Base-by-base conservation (phyloP, 2,329 filamentous ascomycete species). In the Dothidotthia symphoricarpi region DNA sequence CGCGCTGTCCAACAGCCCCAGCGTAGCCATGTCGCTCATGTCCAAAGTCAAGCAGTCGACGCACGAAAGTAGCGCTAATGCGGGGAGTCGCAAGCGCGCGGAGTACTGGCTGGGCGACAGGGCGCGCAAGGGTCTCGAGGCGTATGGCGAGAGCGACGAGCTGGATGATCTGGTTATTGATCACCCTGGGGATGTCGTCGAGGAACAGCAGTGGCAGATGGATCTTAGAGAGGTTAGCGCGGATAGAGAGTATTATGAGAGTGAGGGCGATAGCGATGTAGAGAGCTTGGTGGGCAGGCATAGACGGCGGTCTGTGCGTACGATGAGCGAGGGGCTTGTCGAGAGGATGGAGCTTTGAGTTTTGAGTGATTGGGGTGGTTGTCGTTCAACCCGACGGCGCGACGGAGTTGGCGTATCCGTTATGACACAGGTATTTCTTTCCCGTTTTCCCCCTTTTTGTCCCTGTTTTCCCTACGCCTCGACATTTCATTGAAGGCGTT, bases 101-200 rank as follows among this genome's bases (percentile, higher is more conserved):
- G 80, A 78, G 45, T 96, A 88, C 67, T 96, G 90, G 91, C 77
- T 96, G 3, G 88, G 89, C 28, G 82, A 88, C 45, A 75, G 71
- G 26, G 72, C 75, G 3, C 67, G 68, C 67, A 66, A 66, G 28
- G 69, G 69, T 28, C 63, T 69, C 9, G 68, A 70, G 22, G 66
- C 63, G 34, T 70, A 69, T 28, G 63, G 61, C 31, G 68, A 70
- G 33, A 69, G 67, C 22, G 73, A 75, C 24, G 67, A 73, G 47
- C 63, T 70, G 13, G 65, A 68, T 31, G 61, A 66, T 41, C 55
- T 66, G 53, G 61, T 67, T 17, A 66, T 68, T 16, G 59, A 64
- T 25, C 56, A 66, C 17, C 64, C 63, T 1, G 64, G 58, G 26
- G 66, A 68, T 24, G 53, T 67, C 14, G 60, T 67, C 22, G 64